phyloP scores from a whole-genome alignment of 495 filamentous ascomycete genomes.

The Penicillium tannophilum region DNA sequence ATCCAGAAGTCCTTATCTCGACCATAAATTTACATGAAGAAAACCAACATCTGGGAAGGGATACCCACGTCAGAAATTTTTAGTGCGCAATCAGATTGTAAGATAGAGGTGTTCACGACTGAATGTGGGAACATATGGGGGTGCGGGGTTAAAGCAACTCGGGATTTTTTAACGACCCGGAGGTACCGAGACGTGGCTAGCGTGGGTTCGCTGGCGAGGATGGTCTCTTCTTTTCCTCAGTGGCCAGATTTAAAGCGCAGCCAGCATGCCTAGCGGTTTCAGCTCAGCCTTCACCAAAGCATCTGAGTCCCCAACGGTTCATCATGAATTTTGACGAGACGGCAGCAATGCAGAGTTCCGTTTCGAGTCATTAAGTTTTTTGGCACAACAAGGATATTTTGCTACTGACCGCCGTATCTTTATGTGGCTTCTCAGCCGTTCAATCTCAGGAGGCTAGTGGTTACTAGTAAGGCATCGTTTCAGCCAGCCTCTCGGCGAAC shows the following conservation, averaged over 20 bases:
- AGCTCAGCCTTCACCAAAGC: background rate
- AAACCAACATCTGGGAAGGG: background rate
- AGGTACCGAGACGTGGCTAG: background rate
- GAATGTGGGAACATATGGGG: background rate
- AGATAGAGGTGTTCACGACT: background rate
- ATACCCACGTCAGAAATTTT: background rate
- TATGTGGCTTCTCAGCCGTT: background rate
- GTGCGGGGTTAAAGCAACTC: background rate
- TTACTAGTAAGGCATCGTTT: background rate
- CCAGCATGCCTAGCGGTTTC: background rate
- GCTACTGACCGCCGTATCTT: background rate
- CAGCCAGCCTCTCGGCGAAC: background rate
- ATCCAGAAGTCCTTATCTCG: too few relatives aligned
- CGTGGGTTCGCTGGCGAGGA: background rate
- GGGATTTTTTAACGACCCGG: background rate
- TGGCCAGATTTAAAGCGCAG: background rate
- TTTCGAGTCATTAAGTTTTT: background rate
- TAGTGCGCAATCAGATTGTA: too few relatives aligned
- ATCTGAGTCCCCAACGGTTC: background rate
- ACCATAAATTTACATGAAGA: background rate
- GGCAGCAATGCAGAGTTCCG: background rate
- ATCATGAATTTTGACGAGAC: background rate
- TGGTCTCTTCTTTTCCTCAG: background rate
- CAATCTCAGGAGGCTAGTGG: background rate
- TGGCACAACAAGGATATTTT: background rate